phyloP scores from a whole-genome alignment of 768 basidiomycete genomes.

The Scleroderma bovista region DNA sequence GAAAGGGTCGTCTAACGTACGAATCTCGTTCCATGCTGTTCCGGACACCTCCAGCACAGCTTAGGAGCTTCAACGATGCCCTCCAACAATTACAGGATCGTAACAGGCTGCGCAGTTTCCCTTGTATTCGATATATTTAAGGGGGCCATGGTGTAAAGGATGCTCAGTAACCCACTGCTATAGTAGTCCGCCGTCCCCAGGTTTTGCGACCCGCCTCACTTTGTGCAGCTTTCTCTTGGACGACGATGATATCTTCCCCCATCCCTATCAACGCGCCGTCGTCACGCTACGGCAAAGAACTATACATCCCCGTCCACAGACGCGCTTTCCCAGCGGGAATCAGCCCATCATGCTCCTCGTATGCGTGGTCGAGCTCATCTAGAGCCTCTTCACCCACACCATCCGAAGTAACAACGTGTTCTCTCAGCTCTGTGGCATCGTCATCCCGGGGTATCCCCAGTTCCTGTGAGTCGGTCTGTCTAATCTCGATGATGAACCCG shows the following conservation, averaged over 20 bases:
- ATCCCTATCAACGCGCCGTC: constrained; percentile 12
- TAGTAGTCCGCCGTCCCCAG: no score
- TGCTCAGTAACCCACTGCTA: no score
- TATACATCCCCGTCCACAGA: constrained; percentile 40
- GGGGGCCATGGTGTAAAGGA: no score
- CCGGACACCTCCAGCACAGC: background rate
- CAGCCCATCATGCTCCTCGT: constrained; percentile 9
- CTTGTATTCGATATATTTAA: no score
- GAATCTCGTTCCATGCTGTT: background rate
- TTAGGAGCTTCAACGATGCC: no score
- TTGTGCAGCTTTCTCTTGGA: no score
- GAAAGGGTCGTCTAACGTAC: no score
- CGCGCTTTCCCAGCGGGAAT: constrained; percentile 12
- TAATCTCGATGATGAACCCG: background rate
- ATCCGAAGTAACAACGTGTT: constrained; percentile 5
- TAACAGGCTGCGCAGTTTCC: no score
- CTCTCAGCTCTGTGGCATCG: background rate
- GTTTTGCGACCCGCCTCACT: constrained; percentile 1
- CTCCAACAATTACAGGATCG: no score
- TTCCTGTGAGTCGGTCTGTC: constrained; percentile 1
- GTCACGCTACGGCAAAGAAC: constrained; percentile 11
- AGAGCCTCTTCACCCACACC: constrained; percentile 10
- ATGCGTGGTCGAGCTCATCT: constrained; percentile 13
- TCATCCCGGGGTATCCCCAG: background rate
- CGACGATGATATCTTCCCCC: constrained; percentile 21